Evolutionary conservation across 2,329 filamentous ascomycete species (phyloP), one percentile per base, ranked within the genome.

Genomic region (Samsoniella hepiali): DNA sequence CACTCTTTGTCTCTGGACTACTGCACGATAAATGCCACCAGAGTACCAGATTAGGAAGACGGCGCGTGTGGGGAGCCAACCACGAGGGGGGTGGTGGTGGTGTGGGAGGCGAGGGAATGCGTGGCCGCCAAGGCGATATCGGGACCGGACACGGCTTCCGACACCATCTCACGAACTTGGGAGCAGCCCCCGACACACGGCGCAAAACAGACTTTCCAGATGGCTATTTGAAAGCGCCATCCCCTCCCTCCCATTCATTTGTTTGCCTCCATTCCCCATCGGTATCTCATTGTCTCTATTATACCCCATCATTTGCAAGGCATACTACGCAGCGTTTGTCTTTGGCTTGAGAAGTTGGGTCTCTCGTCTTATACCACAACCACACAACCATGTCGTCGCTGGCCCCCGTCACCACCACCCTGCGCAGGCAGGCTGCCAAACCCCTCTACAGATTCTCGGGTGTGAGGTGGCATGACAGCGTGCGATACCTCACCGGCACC

Each of bases 381-480:
- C 47, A 45, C 34, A 50, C 47, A 34, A 59, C 32, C n/a, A 63
- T 63, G 62, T 63, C 62, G 55, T 49, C 62, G 7, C 62, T 53
- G 27, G 50, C 55, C n/a, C 61, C 54, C 22, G 47, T 44, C 22
- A 58, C 62, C 49, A 58, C 55, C 40, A 22, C 47, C 15, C 49
- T 63, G 2, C 62, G 62, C 31, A 51, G 31, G 55, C 62, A 63
- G 38, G 55, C 40, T 13, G 17, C 32, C 45, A 58, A 55, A 49
- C 62, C 62, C 47, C 62, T 63, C n/a, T 53, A 53, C 55, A 63
- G 62, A 58, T 63, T 59, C 40, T 55, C 59, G 15, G 50, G 51
- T n/a, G 40, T 59, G 7, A 53, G 49, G 55, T 47, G 47, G 62
- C 62, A 63, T 17, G 55, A 63, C 17, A 59, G 62, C 32, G 62